Conservation (phyloP, 1,284 basidiomycete species). For the Schizopora paradoxa region DNA sequence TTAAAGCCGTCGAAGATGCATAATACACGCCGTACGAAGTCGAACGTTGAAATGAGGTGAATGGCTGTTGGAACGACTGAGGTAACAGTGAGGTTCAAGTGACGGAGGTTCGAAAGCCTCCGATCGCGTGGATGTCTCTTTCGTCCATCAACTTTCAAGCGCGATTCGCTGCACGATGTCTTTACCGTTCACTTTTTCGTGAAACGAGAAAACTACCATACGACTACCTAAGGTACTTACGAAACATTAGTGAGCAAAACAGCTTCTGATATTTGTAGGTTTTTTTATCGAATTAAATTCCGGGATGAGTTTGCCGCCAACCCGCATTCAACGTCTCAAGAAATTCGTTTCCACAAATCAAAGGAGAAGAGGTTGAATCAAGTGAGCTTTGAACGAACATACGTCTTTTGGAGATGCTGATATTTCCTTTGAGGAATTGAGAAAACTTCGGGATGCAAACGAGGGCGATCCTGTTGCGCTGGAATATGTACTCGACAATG, state of each 20-base stretch:
- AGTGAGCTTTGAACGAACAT: constrained; percentile 31
- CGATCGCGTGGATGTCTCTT: not conserved
- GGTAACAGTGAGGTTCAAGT: constrained; percentile 2
- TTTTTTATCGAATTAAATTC: constrained; percentile 60
- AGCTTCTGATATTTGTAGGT: constrained; percentile 34
- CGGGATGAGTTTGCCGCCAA: constrained; percentile 44
- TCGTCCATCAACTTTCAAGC: not conserved
- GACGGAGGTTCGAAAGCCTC: not conserved
- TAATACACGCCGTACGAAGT: too few relatives aligned
- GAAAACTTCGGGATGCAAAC: constrained; percentile 53
- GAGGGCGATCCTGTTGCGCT: constrained; percentile 49
- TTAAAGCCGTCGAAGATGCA: too few relatives aligned
- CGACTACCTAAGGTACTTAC: constrained; percentile 50
- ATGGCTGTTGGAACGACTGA: too few relatives aligned
- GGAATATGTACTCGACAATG: constrained; percentile 57
- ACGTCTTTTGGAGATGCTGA: not conserved
- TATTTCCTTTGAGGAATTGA: constrained; percentile 42
- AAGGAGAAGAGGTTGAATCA: constrained; percentile 48
- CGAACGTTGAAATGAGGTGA: too few relatives aligned
- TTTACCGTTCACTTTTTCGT: constrained; percentile 47
- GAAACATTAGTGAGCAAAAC: constrained; percentile 1
- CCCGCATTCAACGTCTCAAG: constrained; percentile 29
- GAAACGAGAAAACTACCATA: constrained; percentile 50
- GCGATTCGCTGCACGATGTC: not conserved
- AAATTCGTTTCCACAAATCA: constrained; percentile 27